Conservation (phyloP, 225 moss, liverwort and hornwort species). For the Polytrichum formosum region DNA sequence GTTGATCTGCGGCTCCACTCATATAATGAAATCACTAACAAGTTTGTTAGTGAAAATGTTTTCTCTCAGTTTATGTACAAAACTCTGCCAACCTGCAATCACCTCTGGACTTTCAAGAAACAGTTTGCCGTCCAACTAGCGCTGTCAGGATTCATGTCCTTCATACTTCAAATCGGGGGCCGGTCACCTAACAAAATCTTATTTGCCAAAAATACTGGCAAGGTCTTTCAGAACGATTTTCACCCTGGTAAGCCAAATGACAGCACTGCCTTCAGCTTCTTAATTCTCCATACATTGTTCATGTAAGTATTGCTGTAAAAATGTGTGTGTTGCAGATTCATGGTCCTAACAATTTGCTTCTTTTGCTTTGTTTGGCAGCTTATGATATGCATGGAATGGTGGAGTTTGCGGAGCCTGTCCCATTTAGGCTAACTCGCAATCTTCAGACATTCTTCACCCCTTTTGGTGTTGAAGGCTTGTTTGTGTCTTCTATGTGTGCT, state of each 20-base stretch:
- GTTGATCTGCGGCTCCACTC: conserved; percentile 89
- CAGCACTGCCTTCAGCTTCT: not conserved
- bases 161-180: conserved; percentile 97
- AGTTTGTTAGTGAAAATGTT: conserved; percentile 97
- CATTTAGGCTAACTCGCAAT: conserved; percentile 94
- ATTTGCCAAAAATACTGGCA: conserved; percentile 97
- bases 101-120: conserved; percentile 99
- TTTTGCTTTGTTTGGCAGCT: conserved; percentile 47
- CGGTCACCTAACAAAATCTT: conserved; percentile 97
- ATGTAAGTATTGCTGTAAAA: no score
- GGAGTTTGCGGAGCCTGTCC: conserved; percentile 93
- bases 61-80: conserved; percentile 99
- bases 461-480: conserved; percentile 95
- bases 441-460: conserved; percentile 98
- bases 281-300: no score
- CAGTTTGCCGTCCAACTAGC: conserved; percentile 99
- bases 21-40: conserved; percentile 94
- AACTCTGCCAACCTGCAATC: conserved; percentile 97
- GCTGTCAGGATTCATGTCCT: conserved; percentile 98
- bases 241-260: conserved; percentile 79
- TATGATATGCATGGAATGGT: conserved; percentile 96
- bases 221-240: conserved; percentile 98
- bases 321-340: no score
- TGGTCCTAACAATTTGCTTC: no score
- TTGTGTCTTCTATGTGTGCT: conserved; percentile 98